Conservation (phyloP, 1,139 yeast genomes). For the Arxiozyma slooffiae region DNA sequence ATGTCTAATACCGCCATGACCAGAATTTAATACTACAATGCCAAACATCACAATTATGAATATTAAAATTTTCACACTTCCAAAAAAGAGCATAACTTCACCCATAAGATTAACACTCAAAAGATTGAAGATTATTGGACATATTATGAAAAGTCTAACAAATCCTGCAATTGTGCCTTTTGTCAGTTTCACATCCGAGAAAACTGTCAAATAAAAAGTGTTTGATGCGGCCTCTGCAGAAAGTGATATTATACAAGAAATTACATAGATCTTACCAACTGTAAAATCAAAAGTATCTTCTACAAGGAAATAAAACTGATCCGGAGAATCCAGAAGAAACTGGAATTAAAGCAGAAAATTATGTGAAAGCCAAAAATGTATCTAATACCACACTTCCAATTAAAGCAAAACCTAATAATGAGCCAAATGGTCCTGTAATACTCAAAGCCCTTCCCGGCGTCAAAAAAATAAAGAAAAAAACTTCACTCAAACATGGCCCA, state of each 20-base stretch:
- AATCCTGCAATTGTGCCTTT: slow-evolving; percentile 54
- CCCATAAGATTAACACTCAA: slow-evolving; percentile 63
- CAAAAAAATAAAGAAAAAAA: slow-evolving; percentile 61
- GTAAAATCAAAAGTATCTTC: slow-evolving; percentile 83
- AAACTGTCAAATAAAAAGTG: slow-evolving; percentile 60
- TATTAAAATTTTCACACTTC: slow-evolving; percentile 47
- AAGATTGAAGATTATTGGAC: slow-evolving; percentile 44
- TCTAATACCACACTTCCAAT: slow-evolving; percentile 59
- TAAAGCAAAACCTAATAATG: slow-evolving; percentile 55
- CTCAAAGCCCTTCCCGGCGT: slow-evolving; percentile 67
- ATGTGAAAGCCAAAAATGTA: slow-evolving; percentile 68
- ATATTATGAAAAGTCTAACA: slow-evolving; percentile 43
- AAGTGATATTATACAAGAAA: slow-evolving; percentile 61
- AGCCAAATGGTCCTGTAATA: slow-evolving; percentile 75
- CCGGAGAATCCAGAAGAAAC: slow-evolving; percentile 73
- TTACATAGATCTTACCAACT: slow-evolving; percentile 67
- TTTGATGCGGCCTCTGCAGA: slow-evolving; percentile 68
- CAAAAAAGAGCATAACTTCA: slow-evolving; percentile 55
- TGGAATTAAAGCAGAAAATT: slow-evolving; percentile 74
- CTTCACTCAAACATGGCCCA: slow-evolving; percentile 76
- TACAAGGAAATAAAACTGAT: slow-evolving; percentile 63
- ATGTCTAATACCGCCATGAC: slow-evolving; percentile 32
- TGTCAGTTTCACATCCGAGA: slow-evolving; percentile 39
- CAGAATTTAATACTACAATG: slow-evolving; percentile 51
- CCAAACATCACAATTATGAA: slow-evolving; percentile 47